Percentiles rank a stretch among this genome's conserved stretches.
phyloP scores from a whole-genome alignment of 1,284 basidiomycete genomes.

The Entoloma clypeatum region DNA sequence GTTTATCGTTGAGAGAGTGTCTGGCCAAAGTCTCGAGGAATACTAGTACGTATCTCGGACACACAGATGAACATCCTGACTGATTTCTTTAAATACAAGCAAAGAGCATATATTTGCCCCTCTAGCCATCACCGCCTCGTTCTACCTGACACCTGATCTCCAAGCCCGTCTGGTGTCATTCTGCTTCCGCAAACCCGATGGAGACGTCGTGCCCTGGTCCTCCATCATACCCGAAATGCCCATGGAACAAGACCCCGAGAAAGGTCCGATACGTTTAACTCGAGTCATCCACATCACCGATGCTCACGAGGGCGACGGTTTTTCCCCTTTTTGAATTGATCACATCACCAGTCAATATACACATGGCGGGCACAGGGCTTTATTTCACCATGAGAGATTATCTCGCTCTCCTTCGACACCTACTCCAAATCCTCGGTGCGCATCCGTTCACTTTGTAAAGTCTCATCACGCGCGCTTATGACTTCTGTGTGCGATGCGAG shows the following conservation, averaged over 20 bases:
- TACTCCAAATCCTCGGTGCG: conserved; percentile 29
- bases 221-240: conserved; percentile 18
- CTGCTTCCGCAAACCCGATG: conserved; percentile 22
- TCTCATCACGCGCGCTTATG: not conserved
- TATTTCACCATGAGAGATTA: conserved; percentile 29
- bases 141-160: conserved; percentile 28
- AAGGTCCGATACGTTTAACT: conserved; percentile 22
- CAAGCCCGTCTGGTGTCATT: conserved; percentile 21
- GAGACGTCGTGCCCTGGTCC: conserved; percentile 19
- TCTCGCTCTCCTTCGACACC: conserved; percentile 27
- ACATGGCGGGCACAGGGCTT: conserved; percentile 13
- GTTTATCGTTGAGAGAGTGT: conserved; percentile 14
- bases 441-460: not conserved
- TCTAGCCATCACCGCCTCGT: conserved; percentile 28
- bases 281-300: too few species aligned
- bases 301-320: too few species aligned
- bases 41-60: conserved; percentile 6
- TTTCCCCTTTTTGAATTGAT: not conserved
- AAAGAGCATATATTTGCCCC: conserved; percentile 29
- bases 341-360: conserved; percentile 11
- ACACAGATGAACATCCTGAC: conserved; percentile 1
- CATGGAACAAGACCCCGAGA: conserved; percentile 24
- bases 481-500: not conserved
- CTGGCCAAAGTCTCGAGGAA: conserved; percentile 13
- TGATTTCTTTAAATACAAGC: conserved; percentile 4